phyloP scores from a whole-genome alignment of 208 protist genomes.

The Trypanosoma congolense region DNA sequence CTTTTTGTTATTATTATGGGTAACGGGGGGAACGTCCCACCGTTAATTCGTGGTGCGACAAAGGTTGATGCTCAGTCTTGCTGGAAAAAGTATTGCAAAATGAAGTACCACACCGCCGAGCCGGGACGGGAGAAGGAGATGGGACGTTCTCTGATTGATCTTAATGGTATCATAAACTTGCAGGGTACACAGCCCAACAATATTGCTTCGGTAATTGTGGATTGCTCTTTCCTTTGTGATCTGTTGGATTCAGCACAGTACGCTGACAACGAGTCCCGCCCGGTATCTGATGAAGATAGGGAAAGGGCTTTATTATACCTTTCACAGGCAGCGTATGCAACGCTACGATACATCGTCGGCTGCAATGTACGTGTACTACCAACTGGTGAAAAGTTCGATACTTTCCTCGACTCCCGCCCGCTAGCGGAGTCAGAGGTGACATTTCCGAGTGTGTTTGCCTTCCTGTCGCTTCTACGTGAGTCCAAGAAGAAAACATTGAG shows the following conservation, averaged over 20 bases:
- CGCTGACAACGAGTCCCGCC: constrained; percentile 64
- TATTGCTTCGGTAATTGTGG: constrained; percentile 34
- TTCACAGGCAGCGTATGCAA: constrained; percentile 56
- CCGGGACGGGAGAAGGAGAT: constrained; percentile 35
- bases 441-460: constrained; percentile 61
- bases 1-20: constrained; percentile 86
- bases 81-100: constrained; percentile 78
- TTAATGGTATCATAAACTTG: constrained; percentile 21
- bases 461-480: constrained; percentile 66
- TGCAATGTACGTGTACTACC: constrained; percentile 53
- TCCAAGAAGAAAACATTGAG: constrained; percentile 29
- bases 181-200: constrained; percentile 19
- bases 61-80: constrained; percentile 83
- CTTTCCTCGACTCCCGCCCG: constrained; percentile 65
- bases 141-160: constrained; percentile 14
- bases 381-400: constrained; percentile 24
- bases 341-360: constrained; percentile 69
- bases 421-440: constrained; percentile 31
- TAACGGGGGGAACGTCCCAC: constrained; percentile 68
- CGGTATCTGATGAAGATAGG: constrained; percentile 67
- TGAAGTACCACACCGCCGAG: constrained; percentile 53
- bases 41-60: constrained; percentile 69
- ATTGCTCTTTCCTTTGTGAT: constrained; percentile 56
- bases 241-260: constrained; percentile 76
- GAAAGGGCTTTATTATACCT: constrained; percentile 49